Conservation (phyloP, 352 stramenopile genomes). For the Elongisporangium undulatum region DNA sequence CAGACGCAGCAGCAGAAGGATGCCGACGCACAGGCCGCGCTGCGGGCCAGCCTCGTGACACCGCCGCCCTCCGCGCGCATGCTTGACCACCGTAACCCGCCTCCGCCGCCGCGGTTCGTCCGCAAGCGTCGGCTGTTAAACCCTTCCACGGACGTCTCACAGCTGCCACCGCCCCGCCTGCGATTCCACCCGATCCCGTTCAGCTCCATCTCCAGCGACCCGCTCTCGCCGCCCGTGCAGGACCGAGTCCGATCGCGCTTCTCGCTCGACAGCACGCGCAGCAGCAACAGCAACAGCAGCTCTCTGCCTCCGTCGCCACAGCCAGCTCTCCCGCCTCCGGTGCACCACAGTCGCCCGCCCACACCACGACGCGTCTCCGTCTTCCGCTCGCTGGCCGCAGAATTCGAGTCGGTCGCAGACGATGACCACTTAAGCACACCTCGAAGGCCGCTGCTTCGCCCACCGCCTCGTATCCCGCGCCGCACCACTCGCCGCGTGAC, state of each 20-base stretch:
- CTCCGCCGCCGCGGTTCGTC: slow-evolving; percentile 38
- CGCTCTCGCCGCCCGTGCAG: background rate
- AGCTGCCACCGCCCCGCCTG: slow-evolving; percentile 17
- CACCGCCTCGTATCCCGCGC: slow-evolving; percentile 44
- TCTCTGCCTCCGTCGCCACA: slow-evolving; percentile 15
- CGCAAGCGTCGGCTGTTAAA: slow-evolving; percentile 23
- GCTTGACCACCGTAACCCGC: slow-evolving; percentile 63
- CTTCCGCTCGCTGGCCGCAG: slow-evolving; percentile 58
- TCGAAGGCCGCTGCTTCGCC: slow-evolving; percentile 30
- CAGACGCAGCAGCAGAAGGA: slow-evolving; percentile 21
- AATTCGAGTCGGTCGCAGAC: slow-evolving; percentile 44
- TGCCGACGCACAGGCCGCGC: slow-evolving; percentile 11
- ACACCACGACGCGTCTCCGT: slow-evolving; percentile 10
- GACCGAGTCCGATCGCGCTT: slow-evolving; percentile 7
- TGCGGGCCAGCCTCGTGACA: slow-evolving; percentile 47
- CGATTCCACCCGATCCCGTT: background rate
- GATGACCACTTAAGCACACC: slow-evolving; percentile 31
- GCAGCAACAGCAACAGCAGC: slow-evolving; percentile 6
- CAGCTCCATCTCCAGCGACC: background rate
- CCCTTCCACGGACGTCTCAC: background rate
- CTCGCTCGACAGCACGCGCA: background rate
- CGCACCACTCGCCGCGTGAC: slow-evolving; percentile 30
- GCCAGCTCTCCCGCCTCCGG: slow-evolving; percentile 26
- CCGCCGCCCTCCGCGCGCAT: slow-evolving; percentile 61
- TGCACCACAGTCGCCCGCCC: background rate